A percentile compares a stretch with the other conserved stretches of the same genome.
phyloP scores from a whole-genome alignment of 208 protist genomes.

The Trypanosoma congolense region DNA sequence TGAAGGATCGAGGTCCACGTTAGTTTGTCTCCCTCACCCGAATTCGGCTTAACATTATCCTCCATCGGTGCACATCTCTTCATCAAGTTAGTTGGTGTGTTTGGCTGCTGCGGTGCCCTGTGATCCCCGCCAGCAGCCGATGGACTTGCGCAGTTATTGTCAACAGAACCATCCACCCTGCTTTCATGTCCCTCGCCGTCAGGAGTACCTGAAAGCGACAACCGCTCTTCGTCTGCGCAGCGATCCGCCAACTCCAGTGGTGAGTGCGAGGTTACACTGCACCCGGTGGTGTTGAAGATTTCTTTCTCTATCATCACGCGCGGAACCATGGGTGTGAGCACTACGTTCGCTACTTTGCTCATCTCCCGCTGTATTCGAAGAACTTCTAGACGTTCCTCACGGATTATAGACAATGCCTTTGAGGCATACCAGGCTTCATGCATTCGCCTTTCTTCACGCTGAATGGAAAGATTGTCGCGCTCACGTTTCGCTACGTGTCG shows the following conservation, averaged over 20 bases:
- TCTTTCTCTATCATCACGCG: constrained; percentile 13
- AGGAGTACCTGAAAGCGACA: no score
- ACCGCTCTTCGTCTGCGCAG: no score
- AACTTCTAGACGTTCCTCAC: constrained; percentile 51
- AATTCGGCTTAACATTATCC: neutral
- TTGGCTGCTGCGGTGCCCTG: no score
- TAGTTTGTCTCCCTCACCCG: neutral
- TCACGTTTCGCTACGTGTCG: constrained; percentile 19
- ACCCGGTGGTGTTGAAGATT: constrained; percentile 1
- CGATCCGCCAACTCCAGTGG: neutral
- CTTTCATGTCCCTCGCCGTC: no score
- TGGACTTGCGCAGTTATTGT: no score
- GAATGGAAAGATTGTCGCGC: constrained; percentile 22
- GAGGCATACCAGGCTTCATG: constrained; percentile 44
- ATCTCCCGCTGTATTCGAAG: constrained; percentile 29
- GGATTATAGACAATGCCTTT: constrained; percentile 31
- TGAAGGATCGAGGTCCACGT: constrained; percentile 12
- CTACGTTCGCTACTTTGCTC: neutral
- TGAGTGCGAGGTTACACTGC: neutral
- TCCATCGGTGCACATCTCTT: no score
- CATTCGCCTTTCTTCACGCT: constrained; percentile 59
- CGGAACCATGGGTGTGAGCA: constrained; percentile 12
- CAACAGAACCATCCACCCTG: no score
- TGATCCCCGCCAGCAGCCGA: no score
- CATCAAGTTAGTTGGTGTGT: no score